Evolutionary conservation across 1,284 basidiomycete species (phyloP).

Genomic region (Boletus sp.): DNA sequence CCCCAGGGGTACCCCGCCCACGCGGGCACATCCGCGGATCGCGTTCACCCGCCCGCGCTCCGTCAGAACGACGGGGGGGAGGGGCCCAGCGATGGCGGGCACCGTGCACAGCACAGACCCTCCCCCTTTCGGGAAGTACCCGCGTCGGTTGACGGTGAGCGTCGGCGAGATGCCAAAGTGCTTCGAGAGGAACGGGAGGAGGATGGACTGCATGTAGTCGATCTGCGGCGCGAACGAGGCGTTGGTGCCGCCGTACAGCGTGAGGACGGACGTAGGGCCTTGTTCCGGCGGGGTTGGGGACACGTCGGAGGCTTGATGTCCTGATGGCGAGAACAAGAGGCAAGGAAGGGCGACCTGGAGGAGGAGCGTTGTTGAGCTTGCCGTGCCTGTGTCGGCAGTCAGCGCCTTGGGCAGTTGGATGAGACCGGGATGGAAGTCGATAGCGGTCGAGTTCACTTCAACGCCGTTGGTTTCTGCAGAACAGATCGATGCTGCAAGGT

Average conservation of each 20-base stretch:
- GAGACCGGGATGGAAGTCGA: slow-evolving; percentile 51
- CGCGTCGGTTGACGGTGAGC: slow-evolving; percentile 49
- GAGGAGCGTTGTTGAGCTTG: slow-evolving; percentile 64
- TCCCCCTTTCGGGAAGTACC: slow-evolving; percentile 69
- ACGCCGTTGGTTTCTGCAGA: slow-evolving; percentile 50
- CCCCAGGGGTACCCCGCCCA: slow-evolving; percentile 52
- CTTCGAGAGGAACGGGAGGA: slow-evolving; percentile 59
- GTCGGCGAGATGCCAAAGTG: slow-evolving; percentile 49
- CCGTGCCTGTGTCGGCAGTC: slow-evolving; percentile 59
- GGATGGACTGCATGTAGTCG: slow-evolving; percentile 59
- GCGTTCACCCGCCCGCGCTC: slow-evolving; percentile 49
- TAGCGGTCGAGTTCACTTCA: slow-evolving; percentile 42
- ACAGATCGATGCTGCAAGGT: slow-evolving; percentile 57
- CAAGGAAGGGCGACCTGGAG: slow-evolving; percentile 68
- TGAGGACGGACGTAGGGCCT: slow-evolving; percentile 38
- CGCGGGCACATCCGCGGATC: slow-evolving; percentile 56
- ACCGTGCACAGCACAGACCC: slow-evolving; percentile 52
- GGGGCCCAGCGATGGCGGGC: slow-evolving; percentile 36
- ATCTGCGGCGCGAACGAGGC: slow-evolving; percentile 63
- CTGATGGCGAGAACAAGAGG: slow-evolving; percentile 48
- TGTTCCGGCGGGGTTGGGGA: slow-evolving; percentile 1
- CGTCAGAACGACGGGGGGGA: slow-evolving; percentile 47
- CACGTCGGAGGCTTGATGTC: neutral
- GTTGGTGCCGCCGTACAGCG: slow-evolving; percentile 66
- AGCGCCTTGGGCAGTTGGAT: slow-evolving; percentile 44